Conservation (phyloP, 768 basidiomycete genomes). For the Xerocomellus dryophilus region DNA sequence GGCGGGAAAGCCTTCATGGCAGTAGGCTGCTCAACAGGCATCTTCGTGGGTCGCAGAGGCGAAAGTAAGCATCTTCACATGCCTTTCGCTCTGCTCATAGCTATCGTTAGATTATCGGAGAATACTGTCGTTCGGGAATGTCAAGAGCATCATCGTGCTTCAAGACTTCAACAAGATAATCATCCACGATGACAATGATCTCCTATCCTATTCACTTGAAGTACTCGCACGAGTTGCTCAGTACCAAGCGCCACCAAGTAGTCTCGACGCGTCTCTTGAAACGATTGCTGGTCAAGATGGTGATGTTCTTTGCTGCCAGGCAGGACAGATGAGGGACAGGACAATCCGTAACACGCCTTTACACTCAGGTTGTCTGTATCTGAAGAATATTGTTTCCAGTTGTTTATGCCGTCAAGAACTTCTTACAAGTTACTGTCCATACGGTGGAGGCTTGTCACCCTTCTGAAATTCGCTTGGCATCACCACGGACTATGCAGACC, state of each 20-base stretch:
- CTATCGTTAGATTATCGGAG: conserved; percentile 49
- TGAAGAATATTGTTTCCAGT: conserved; percentile 41
- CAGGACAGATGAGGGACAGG: conserved; percentile 50
- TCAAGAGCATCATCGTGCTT: conserved; percentile 55
- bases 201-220: conserved; percentile 70
- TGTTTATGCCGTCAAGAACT: conserved; percentile 60
- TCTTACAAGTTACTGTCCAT: conserved; percentile 59
- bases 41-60: conserved; percentile 60
- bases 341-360: conserved; percentile 48
- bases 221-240: conserved; percentile 58
- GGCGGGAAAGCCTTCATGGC: conserved; percentile 57
- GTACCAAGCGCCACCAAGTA: conserved; percentile 44
- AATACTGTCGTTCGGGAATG: conserved; percentile 49
- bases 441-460: conserved; percentile 54
- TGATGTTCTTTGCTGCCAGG: conserved; percentile 59
- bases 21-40: conserved; percentile 63
- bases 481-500: conserved; percentile 33
- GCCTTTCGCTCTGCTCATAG: not conserved
- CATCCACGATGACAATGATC: conserved; percentile 54
- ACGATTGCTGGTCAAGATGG: conserved; percentile 52
- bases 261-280: conserved; percentile 58
- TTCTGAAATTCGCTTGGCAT: conserved; percentile 35
- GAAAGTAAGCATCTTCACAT: conserved; percentile 42
- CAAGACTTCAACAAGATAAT: conserved; percentile 65
- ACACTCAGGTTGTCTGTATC: not conserved